Percentiles rank a stretch among this genome's conserved stretches.
Conservation (phyloP, 495 filamentous ascomycete species). For the Monascus purpureus region DNA sequence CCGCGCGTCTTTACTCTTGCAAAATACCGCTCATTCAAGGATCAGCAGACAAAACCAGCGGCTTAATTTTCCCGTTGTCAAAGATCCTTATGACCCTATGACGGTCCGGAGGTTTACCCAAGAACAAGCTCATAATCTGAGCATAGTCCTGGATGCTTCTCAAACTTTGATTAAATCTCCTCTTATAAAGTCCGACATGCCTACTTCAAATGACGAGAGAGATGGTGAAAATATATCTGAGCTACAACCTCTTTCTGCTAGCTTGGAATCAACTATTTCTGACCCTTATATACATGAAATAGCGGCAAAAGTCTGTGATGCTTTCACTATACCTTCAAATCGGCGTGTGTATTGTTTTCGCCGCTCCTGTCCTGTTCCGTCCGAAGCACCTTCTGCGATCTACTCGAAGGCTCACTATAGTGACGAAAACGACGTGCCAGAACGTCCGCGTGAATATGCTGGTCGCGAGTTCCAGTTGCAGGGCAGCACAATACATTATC, state of each 20-base stretch:
- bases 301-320: constrained; percentile 9
- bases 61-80: constrained; percentile 63
- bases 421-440: constrained; percentile 73
- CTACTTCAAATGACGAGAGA: constrained; percentile 2
- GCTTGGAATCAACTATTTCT: constrained; percentile 1
- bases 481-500: constrained; percentile 58
- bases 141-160: constrained; percentile 18
- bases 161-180: constrained; percentile 7
- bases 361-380: constrained; percentile 13
- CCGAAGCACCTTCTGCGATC: constrained; percentile 39
- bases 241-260: constrained; percentile 11
- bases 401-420: constrained; percentile 85
- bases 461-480: constrained; percentile 73
- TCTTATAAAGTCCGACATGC: constrained; percentile 3
- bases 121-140: constrained; percentile 29
- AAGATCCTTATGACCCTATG: constrained; percentile 54
- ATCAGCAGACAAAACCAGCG: constrained; percentile 13
- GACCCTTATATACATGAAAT: constrained; percentile 13
- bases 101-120: constrained; percentile 59
- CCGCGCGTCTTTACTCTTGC: too few relatives aligned
- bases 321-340: constrained; percentile 16
- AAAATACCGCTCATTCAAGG: constrained; percentile 13
- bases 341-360: constrained; percentile 13
- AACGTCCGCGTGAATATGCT: constrained; percentile 67
- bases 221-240: constrained; percentile 7